phyloP scores from a whole-genome alignment of 2,329 filamentous ascomycete genomes.

The Hypoxylon sp. region DNA sequence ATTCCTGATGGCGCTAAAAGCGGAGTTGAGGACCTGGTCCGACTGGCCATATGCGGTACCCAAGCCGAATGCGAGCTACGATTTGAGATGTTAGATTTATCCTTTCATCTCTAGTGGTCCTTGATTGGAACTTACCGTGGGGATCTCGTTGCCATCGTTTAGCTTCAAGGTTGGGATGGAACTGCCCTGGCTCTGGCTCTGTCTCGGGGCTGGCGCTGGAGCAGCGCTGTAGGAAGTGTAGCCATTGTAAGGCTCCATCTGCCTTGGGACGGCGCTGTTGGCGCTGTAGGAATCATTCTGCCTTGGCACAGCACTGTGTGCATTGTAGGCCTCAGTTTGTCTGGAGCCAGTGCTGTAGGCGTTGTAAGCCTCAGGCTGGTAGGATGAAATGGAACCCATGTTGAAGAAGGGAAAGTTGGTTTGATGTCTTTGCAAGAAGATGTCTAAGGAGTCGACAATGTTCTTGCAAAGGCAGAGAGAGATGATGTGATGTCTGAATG shows the following conservation, averaged over 20 bases:
- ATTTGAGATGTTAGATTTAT: conserved; percentile 17
- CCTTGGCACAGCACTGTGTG: background rate
- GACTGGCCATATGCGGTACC: conserved; percentile 74
- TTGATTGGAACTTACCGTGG: conserved; percentile 60
- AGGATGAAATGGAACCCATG: conserved; percentile 56
- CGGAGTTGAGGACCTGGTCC: conserved; percentile 57
- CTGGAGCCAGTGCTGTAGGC: background rate
- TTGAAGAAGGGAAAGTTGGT: background rate
- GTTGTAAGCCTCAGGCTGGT: conserved; percentile 52
- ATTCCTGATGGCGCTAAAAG: conserved; percentile 70
- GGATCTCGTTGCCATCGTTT: conserved; percentile 77
- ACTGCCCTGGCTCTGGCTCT: conserved; percentile 49
- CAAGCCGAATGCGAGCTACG: conserved; percentile 74
- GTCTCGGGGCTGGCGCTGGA: too few species aligned
- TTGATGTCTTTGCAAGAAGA: background rate
- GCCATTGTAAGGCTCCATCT: too few species aligned
- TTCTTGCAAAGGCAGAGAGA: background rate
- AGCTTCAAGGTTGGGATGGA: conserved; percentile 69
- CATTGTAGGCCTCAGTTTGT: background rate
- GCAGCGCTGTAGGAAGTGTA: background rate
- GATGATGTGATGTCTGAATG: conserved; percentile 15
- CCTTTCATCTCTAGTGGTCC: background rate
- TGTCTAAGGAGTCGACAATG: background rate
- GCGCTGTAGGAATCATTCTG: background rate
- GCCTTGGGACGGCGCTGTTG: too few species aligned